Conservation (phyloP, 257 asterid species). For the Solanum clarkiae region DNA sequence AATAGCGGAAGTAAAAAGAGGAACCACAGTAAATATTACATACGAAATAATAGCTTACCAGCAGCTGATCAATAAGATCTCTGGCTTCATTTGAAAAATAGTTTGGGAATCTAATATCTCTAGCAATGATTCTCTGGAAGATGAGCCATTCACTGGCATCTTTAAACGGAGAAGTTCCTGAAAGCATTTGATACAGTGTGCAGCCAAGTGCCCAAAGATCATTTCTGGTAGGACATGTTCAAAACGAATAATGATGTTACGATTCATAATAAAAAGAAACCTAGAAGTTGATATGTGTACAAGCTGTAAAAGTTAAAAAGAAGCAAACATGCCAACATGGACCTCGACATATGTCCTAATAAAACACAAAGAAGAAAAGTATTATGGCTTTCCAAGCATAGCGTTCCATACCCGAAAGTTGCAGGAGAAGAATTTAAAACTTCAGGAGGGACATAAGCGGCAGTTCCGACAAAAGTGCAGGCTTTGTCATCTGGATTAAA, state of each 20-base stretch:
- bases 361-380: background rate
- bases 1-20: background rate
- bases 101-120: conserved; percentile 88
- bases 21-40: background rate
- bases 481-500: conserved; percentile 80
- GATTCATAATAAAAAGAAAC: background rate
- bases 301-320: background rate
- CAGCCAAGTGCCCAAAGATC: conserved; percentile 99
- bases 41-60: conserved; percentile 41
- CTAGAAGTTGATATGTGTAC: background rate
- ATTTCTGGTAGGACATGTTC: conserved; percentile 43
- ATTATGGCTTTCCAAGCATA: background rate
- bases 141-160: conserved; percentile 99
- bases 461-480: conserved; percentile 98
- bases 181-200: conserved; percentile 95
- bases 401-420: conserved; percentile 53
- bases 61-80: conserved; percentile 73
- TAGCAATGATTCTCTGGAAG: conserved; percentile 85
- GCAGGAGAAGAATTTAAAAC: conserved; percentile 97
- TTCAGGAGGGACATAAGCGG: conserved; percentile 99
- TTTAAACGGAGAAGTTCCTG: conserved; percentile 96
- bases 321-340: background rate
- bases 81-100: conserved; percentile 77
- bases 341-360: background rate
- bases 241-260: background rate